phyloP scores from a whole-genome alignment of 1,284 basidiomycete species.

The Trichosporon ovoides region DNA sequence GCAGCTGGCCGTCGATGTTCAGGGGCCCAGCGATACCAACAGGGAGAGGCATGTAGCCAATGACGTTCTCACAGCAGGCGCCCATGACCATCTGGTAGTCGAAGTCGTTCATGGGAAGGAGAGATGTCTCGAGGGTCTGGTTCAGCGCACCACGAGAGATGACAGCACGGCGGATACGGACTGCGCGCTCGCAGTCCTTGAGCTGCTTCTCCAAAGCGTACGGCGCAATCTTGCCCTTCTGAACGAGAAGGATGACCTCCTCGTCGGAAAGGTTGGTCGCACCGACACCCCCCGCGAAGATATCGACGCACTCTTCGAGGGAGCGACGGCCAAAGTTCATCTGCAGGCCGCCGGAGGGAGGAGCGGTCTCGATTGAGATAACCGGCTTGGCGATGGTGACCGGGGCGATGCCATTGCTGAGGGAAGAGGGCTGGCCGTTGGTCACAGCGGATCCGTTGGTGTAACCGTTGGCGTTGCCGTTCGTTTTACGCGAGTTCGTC shows the following conservation, averaged over 20 bases:
- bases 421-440: constrained; percentile 21
- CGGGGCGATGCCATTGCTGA: constrained; percentile 17
- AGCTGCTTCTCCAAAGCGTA: constrained; percentile 93
- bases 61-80: constrained; percentile 98
- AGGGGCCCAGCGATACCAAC: constrained; percentile 96
- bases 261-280: constrained; percentile 72
- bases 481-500: constrained; percentile 8
- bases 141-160: constrained; percentile 85
- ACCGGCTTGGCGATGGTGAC: constrained; percentile 23
- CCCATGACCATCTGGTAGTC: constrained; percentile 93
- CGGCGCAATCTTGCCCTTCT: constrained; percentile 87
- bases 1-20: constrained; percentile 76
- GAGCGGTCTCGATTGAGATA: constrained; percentile 12
- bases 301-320: constrained; percentile 75
- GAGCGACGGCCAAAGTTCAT: constrained; percentile 50
- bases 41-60: constrained; percentile 94
- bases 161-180: constrained; percentile 77
- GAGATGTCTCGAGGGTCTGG: constrained; percentile 76
- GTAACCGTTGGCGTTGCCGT: constrained; percentile 13
- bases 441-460: constrained; percentile 11
- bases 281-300: constrained; percentile 74
- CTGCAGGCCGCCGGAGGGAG: constrained; percentile 1
- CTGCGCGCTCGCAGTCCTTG: constrained; percentile 79
- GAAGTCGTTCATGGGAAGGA: constrained; percentile 78
- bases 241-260: constrained; percentile 81